Evolutionary conservation across 2,329 filamentous ascomycete genomes (phyloP).

Genomic region (Myriosclerotinia scirpicola): DNA sequence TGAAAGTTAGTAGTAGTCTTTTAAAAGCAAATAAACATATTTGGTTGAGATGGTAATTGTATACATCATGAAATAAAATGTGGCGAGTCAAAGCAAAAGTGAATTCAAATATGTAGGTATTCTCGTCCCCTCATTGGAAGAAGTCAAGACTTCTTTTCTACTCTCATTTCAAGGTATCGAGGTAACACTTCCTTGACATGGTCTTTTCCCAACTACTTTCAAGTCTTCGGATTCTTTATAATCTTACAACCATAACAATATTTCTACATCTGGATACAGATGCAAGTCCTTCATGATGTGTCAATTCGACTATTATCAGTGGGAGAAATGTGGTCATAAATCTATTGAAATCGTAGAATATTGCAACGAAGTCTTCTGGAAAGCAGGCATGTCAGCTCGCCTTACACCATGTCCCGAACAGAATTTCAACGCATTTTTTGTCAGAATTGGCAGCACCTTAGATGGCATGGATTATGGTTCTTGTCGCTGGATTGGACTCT

Average conservation of each 20-base stretch:
- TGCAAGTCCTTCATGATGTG: slow-evolving; percentile 23
- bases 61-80: background rate
- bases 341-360: slow-evolving; percentile 25
- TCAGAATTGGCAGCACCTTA: slow-evolving; percentile 8
- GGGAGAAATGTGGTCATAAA: slow-evolving; percentile 23
- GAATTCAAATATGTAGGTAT: background rate
- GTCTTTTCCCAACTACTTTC: background rate
- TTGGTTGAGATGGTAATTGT: background rate
- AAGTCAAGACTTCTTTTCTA: background rate
- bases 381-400: slow-evolving; percentile 20
- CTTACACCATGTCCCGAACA: slow-evolving; percentile 20
- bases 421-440: slow-evolving; percentile 9
- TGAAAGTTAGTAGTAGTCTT: slow-evolving; percentile 23
- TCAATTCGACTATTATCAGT: slow-evolving; percentile 23
- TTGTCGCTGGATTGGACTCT: slow-evolving; percentile 20
- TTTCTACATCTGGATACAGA: background rate
- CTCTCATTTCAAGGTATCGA: background rate
- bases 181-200: background rate
- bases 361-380: slow-evolving; percentile 23
- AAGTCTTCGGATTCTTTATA: background rate
- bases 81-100: background rate
- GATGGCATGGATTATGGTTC: slow-evolving; percentile 1
- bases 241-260: background rate
- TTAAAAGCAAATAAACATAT: background rate
- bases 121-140: background rate